Base-by-base conservation (phyloP, 345 rosid genomes). In the Jatropha curcas region DNA sequence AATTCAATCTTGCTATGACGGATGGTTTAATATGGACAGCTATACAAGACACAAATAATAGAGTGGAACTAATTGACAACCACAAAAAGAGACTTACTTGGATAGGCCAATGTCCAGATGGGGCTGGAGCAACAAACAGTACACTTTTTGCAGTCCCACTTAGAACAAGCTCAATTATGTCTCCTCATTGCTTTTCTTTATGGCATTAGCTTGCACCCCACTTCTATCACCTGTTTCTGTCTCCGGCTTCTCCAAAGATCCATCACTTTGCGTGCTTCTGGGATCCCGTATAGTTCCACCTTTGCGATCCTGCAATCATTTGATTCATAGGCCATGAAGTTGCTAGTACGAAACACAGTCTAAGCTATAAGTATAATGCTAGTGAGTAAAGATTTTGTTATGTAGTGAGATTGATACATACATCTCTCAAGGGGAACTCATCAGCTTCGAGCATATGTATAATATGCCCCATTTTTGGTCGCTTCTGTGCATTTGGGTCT, bases 381-480 rank as follows among this genome's bases (percentile, higher is more conserved):
- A 25, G 31, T 43, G 68, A 24, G 9, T 64, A 14, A 46, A 24
- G 34, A 24, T 24, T 37, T 39, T n/a, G n/a, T 22, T 55, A 9
- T 10, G 12, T 2, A 24, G 27, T 24, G 30, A 22, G 55, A 56
- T 12, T 31, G 34, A 66, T 16, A 33, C 77, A 7, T 80, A 90
- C 98, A 68, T 93, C 94, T 76, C 82, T 88, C 81, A 71, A 88
- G 25, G 86, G 88, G 5, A 83, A 70, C 60, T 92, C 97, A 78
- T 92, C 94, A 62, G 94, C 90, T 87, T 94, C 97, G 56, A 94
- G 92, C 98, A 94, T 90, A 76, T 94, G 96, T 25, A 94, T 81
- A 9, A 94, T 71, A 77, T 94, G 96, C 9, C 98, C 93, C 96
- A 94, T 83, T 73, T 88, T 88, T 13, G 91, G 96, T 80, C 96